Evolutionary conservation across 2,329 filamentous ascomycete genomes (phyloP).

Genomic region (Hypoxylon sp.): DNA sequence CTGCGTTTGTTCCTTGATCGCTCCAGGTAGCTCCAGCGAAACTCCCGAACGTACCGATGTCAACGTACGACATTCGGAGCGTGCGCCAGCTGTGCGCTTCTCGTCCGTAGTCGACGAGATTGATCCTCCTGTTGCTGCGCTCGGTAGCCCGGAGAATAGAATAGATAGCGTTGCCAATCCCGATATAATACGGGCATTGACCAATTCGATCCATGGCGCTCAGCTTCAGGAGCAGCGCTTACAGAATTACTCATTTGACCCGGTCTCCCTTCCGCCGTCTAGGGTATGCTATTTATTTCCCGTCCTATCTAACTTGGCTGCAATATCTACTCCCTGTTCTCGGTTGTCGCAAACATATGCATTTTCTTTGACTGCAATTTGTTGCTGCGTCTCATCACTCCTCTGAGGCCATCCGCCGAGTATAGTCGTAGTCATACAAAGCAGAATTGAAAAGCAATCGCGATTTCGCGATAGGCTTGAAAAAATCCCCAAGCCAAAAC

Average conservation of each 20-base stretch:
- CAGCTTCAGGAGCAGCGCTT: slow-evolving; percentile 84
- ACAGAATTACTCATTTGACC: slow-evolving; percentile 88
- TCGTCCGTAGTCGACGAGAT: slow-evolving; percentile 77
- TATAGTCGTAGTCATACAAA: too few species aligned
- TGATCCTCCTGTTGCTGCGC: slow-evolving; percentile 53
- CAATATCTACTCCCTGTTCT: too few species aligned
- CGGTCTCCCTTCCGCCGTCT: slow-evolving; percentile 85
- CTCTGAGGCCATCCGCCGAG: too few species aligned
- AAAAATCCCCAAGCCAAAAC: too few species aligned
- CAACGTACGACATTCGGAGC: slow-evolving; percentile 41
- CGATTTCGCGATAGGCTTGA: too few species aligned
- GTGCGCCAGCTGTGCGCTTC: slow-evolving; percentile 70
- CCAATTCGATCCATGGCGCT: slow-evolving; percentile 75
- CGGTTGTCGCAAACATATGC: too few species aligned
- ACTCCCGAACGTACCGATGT: slow-evolving; percentile 39
- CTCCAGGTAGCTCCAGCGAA: slow-evolving; percentile 35
- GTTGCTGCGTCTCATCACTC: slow-evolving; percentile 10
- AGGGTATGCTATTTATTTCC: slow-evolving; percentile 68
- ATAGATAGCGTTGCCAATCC: slow-evolving; percentile 54
- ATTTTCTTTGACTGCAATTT: slow-evolving; percentile 12
- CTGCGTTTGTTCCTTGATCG: slow-evolving; percentile 27
- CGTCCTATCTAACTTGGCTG: too few species aligned
- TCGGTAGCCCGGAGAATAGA: slow-evolving; percentile 30
- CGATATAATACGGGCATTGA: slow-evolving; percentile 76
- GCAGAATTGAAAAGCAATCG: too few species aligned